Evolutionary conservation across 768 basidiomycete species (phyloP).

Genomic region (Leucocoprinus sp.): DNA sequence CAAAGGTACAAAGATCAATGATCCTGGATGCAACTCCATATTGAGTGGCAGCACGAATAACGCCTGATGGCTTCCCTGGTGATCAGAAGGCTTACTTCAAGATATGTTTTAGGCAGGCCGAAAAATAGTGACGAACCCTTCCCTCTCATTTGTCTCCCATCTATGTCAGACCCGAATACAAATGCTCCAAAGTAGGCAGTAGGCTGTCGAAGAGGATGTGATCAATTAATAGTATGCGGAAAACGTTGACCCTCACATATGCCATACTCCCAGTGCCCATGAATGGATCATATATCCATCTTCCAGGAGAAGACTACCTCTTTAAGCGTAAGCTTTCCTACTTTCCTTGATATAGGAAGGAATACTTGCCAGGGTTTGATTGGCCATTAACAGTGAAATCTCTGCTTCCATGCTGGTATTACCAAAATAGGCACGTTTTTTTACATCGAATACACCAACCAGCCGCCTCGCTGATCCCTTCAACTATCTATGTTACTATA

Average conservation of each 20-base stretch:
- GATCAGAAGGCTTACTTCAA: neutral
- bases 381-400: constrained; percentile 92
- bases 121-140: constrained; percentile 45
- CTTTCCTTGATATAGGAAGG: neutral
- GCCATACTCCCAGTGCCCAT: constrained; percentile 89
- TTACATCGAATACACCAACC: constrained; percentile 72
- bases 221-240: neutral
- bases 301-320: constrained; percentile 74
- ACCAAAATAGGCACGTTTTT: constrained; percentile 84
- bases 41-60: constrained; percentile 73
- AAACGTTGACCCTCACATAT: constrained; percentile 43
- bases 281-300: constrained; percentile 92
- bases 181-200: constrained; percentile 82
- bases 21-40: constrained; percentile 72
- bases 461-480: constrained; percentile 64
- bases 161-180: constrained; percentile 91
- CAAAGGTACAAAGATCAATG: constrained; percentile 84
- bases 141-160: constrained; percentile 94
- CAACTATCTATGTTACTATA: constrained; percentile 33
- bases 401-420: constrained; percentile 99
- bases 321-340: constrained; percentile 1
- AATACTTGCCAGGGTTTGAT: constrained; percentile 71
- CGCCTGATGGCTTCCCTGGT: constrained; percentile 47
- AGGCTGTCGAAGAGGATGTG: constrained; percentile 40
- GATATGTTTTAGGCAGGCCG: neutral